Base-by-base conservation (phyloP, 2,329 filamentous ascomycete species). In the Trichoderma sp. region DNA sequence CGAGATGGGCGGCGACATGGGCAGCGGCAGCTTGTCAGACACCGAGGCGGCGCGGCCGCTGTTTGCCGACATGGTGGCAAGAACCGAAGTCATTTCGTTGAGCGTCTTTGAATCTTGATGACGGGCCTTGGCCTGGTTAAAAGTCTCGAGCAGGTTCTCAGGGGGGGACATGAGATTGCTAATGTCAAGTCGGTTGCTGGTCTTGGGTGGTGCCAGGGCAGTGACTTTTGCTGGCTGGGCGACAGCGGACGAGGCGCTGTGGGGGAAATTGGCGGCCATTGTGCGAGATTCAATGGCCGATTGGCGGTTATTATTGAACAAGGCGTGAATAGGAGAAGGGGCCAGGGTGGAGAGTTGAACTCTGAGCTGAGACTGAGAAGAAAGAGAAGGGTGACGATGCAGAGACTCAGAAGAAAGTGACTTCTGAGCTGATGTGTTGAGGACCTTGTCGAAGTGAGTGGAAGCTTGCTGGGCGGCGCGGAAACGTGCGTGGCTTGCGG, bases 141-240 rank as follows among this genome's bases (percentile, higher is more conserved):
- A 89, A 73, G 78, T 86, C 71, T 89, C 87, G 59, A 81, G 83
- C 39, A 82, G 76, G n/a, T 81, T 80, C 46, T 89, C 87, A 26
- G 87, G 87, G 37, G 88, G 88, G 26, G 88, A 90, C 84, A 90
- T 88, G 69, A 90, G 79, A 70, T 81, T 88, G 79, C 77, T 83
- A 72, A 86, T 85, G 70, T 84, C 81, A 65, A 83, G 74, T 72
- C 84, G 85, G 75, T 81, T 84, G 5, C 72, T 37, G 26, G 72
- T 72, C 61, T 74, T 72, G 49, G 26, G 74, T 67, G 54, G 54
- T 43, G 74, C 73, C 26, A 70, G 71, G 11, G 75, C 73, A 34
- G 74, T 75, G 76, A 77, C 77, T 13, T 13, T 11, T 73, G 76
- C 68, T 68, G 52, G 52, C 7, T n/a, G n/a, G 13, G 51, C 51